Evolutionary conservation across 495 filamentous ascomycete genomes (phyloP), one percentile per base, ranked within the genome.

Genomic region (Lentithecium fluviatile): DNA sequence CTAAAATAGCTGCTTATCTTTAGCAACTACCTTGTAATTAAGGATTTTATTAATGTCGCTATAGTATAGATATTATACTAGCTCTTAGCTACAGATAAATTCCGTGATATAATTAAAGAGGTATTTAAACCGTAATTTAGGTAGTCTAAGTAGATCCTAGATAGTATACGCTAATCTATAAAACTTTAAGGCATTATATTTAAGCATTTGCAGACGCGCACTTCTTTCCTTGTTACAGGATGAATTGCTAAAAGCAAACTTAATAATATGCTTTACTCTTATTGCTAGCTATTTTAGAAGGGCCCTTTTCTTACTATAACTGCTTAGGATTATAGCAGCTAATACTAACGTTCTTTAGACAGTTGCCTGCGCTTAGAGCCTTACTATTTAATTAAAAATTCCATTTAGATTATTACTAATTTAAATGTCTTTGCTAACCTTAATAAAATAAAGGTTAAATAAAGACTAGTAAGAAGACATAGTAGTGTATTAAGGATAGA

Each of bases 231-330:
- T 23, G 23, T 49, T 49, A 6, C 46, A 23, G n/a, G 46, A 23
- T 15, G 46, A 49, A 13, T 49, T 26, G 12, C 23, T 15, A 19
- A 21, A 49, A 15, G 23, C 23, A 26, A 49, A 49, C 19, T 49
- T 49, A 19, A 49, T 15, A 23, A 49, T 21, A 49, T 49, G 46
- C 23, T 26, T 49, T n/a, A 49, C 46, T 49, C 46, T 49, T 15
- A 6, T 49, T 49, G 46, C 19, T 23, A 7, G 46, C 23, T 49
- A 19, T 20, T 49, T 49, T 49, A 19, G 46, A 49, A 49, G 46
- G 23, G 46, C 46, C n/a, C 46, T 21, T 15, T 49, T 26, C 46
- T 49, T 49, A 49, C n/a, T 6, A 6, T 49, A 19, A 49, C 46
- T 49, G 13, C 46, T 49, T 15, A 49, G 23, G 23, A 49, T 49